phyloP scores from a whole-genome alignment of 192 early-diverging fungal genomes.

The Backusella australiensis region DNA sequence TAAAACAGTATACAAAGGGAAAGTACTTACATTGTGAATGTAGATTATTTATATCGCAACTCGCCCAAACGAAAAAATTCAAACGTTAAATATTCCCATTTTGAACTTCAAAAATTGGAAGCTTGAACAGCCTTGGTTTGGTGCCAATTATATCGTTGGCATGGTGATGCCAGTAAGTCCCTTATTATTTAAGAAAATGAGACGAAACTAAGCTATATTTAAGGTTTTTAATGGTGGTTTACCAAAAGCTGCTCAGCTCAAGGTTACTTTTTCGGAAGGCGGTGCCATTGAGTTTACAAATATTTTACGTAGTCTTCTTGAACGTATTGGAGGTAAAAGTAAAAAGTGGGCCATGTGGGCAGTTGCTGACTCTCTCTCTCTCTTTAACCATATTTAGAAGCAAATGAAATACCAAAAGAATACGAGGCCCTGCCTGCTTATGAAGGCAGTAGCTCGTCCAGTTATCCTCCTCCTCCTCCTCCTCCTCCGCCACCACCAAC shows the following conservation, averaged over 20 bases:
- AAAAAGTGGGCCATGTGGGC: background rate
- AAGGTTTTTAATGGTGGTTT: slow-evolving; percentile 41
- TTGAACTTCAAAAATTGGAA: slow-evolving; percentile 38
- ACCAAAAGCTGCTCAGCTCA: slow-evolving; percentile 33
- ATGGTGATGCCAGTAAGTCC: slow-evolving; percentile 38
- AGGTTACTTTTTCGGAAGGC: slow-evolving; percentile 52
- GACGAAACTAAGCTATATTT: no score
- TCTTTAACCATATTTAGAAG: slow-evolving; percentile 13
- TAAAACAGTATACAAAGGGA: background rate
- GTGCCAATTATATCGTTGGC: slow-evolving; percentile 47
- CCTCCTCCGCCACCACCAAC: background rate
- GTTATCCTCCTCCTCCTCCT: background rate
- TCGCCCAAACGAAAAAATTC: slow-evolving; percentile 12
- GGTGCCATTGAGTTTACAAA: slow-evolving; percentile 55
- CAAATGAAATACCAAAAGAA: slow-evolving; percentile 28
- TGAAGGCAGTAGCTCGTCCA: background rate
- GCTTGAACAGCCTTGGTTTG: slow-evolving; percentile 56
- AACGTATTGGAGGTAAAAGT: slow-evolving; percentile 34
- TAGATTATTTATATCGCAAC: slow-evolving; percentile 33
- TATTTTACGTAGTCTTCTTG: slow-evolving; percentile 28
- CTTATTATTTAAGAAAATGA: no score
- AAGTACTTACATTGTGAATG: background rate
- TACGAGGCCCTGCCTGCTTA: slow-evolving; percentile 37
- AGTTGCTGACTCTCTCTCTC: background rate
- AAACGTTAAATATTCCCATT: slow-evolving; percentile 37